Base-by-base conservation (phyloP, 164 flowering plant genomes). In the Annona squamosa region DNA sequence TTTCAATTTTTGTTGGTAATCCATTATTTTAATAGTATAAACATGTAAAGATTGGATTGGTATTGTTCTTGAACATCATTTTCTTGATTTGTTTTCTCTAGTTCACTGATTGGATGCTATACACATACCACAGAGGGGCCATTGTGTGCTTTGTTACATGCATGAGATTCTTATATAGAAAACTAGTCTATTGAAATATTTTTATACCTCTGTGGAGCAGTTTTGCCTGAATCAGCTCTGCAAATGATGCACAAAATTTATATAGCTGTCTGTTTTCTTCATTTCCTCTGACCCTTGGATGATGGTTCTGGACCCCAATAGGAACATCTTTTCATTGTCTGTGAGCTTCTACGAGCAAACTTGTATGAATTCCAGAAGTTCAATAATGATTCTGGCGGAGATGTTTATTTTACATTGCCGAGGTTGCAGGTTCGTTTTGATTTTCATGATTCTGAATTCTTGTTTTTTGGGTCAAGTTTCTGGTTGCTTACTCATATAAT, bases 271-370 rank as follows among this genome's bases (percentile, higher is more conserved):
- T 18, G 9, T 4, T 64, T 52, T 5, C 6, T 9, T 9, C 2
- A 3, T 65, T 66, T 46, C 46, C 12, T 6, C 3, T 13, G 13
- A 66, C 48, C 18, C 4, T 13, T 66, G 42, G 46, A 66, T 42
- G n/a, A 42, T 66, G 47, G 19, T 43, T 43, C 43, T 66, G 68
- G 9, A 16, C 42, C 57, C 41, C 4, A 69, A 17, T 85, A 94
- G 98, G 99, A 94, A 82, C 99, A 94, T 83, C 89, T 94, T 63
- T 89, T 94, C 81, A 91, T 94, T 74, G 97, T 91, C 63, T 86
- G 93, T 67, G 99, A 94, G 81, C 95, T 94, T 69, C 90, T 94
- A 18, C 84, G 87, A 42, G 93, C 98, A 82, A 94, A 94, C 76
- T 82, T 94, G 68, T 94, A 91, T 76, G 99, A 94, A 81, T 92